A percentile compares a stretch with the other conserved stretches of the same genome.
Conservation (phyloP, 805 yeast species). For the Saccharomycopsis sp. region DNA sequence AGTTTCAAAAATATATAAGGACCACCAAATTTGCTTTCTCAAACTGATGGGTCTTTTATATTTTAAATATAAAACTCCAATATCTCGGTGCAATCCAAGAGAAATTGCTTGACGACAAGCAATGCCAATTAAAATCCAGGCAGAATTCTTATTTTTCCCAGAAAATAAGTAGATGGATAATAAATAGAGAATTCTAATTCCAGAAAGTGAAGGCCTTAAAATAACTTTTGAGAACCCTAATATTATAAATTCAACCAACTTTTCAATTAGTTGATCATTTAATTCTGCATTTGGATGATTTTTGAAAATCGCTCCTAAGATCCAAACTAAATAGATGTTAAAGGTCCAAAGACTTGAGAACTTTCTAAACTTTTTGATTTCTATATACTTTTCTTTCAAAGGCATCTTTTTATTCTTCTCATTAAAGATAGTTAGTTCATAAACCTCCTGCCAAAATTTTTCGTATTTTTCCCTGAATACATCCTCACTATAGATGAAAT, state of each 20-base stretch:
- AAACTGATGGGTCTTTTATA: conserved; percentile 27
- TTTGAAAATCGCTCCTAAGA: conserved; percentile 28
- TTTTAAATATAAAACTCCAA: conserved; percentile 30
- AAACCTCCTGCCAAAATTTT: conserved; percentile 30
- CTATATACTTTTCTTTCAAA: not conserved
- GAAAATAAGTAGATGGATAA: conserved; percentile 35
- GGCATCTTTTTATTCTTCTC: not conserved
- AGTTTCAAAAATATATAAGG: conserved; percentile 32
- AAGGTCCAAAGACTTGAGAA: conserved; percentile 26
- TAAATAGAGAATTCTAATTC: conserved; percentile 33
- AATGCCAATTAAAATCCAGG: conserved; percentile 36
- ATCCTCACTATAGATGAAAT: conserved; percentile 30
- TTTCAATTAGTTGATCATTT: conserved; percentile 23
- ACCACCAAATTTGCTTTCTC: conserved; percentile 28
- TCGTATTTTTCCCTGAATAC: conserved; percentile 27
- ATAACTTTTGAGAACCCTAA: conserved; percentile 33
- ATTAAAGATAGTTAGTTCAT: conserved; percentile 7
- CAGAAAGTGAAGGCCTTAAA: conserved; percentile 33
- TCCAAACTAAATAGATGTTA: conserved; percentile 38
- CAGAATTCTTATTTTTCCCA: conserved; percentile 36
- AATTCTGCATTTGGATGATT: conserved; percentile 23
- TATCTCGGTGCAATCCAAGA: conserved; percentile 36
- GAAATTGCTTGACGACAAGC: conserved; percentile 39
- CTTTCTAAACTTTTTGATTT: conserved; percentile 3
- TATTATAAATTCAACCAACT: conserved; percentile 32